Conservation (phyloP, 768 basidiomycete species). For the Fomitopsis pulvina region DNA sequence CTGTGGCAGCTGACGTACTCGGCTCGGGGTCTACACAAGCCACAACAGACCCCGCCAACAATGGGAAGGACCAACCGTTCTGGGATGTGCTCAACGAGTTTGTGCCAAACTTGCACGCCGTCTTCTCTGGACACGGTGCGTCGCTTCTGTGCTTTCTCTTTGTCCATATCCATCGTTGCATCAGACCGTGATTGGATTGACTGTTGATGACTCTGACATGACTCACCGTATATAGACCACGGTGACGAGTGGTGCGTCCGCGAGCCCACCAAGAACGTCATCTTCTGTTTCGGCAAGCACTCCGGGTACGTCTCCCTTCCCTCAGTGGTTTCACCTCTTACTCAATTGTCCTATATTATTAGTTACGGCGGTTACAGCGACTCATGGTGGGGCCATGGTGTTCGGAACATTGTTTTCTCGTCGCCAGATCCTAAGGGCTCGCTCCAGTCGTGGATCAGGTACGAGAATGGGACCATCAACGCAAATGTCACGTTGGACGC, state of each 20-base stretch:
- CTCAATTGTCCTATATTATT: neutral
- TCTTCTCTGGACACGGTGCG: constrained; percentile 67
- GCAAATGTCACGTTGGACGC: constrained; percentile 47
- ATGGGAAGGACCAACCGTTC: constrained; percentile 50
- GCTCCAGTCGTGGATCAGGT: constrained; percentile 58
- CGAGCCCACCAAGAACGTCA: constrained; percentile 51
- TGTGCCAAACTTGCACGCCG: constrained; percentile 58
- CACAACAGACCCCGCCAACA: constrained; percentile 28
- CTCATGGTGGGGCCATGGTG: constrained; percentile 55
- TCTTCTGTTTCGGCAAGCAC: constrained; percentile 77
- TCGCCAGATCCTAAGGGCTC: constrained; percentile 37
- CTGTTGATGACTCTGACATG: neutral
- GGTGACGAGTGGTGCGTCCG: constrained; percentile 78
- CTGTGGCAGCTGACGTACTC: constrained; percentile 41
- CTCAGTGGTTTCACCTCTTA: neutral
- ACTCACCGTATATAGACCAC: constrained; percentile 59
- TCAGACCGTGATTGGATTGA: neutral
- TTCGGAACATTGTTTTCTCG: constrained; percentile 56
- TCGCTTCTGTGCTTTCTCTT: too few relatives aligned
- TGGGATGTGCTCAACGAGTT: constrained; percentile 53
- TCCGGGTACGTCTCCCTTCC: constrained; percentile 41
- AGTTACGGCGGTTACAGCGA: constrained; percentile 64
- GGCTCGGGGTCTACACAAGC: constrained; percentile 56
- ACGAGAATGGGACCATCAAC: constrained; percentile 52
- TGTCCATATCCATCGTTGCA: neutral